These are phyloP conservation scores for Termitomyces sp. DNA, from an alignment of 768 basidiomycete species.

Conservation along the genomic window DNA sequence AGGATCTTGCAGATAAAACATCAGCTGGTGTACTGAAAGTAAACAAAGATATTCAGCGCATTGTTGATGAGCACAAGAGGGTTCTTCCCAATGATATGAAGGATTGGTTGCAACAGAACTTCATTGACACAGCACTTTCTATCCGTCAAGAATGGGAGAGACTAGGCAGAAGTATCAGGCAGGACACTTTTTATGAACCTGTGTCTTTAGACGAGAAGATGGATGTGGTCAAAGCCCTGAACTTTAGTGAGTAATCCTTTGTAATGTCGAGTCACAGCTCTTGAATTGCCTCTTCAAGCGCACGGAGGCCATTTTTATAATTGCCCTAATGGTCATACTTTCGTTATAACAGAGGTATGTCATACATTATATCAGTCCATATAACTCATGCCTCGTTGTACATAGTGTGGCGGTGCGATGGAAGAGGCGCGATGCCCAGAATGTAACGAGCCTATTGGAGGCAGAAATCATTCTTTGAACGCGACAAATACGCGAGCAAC, in stretches of 20 bases:
- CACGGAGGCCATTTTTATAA: constrained; percentile 42
- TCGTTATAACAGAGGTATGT: constrained; percentile 50
- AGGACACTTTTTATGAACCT: constrained; percentile 42
- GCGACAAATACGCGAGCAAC: constrained; percentile 35
- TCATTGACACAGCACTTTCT: constrained; percentile 24
- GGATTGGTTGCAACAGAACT: constrained; percentile 41
- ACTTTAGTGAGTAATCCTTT: constrained; percentile 33
- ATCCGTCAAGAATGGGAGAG: constrained; percentile 44
- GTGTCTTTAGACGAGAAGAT: constrained; percentile 50
- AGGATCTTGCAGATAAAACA: constrained; percentile 17
- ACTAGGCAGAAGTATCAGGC: constrained; percentile 31
- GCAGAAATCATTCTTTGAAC: constrained; percentile 33
- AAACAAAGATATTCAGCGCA: constrained; percentile 5
- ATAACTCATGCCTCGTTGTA: neutral
- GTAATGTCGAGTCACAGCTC: neutral
- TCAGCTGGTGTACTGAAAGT: constrained; percentile 4
- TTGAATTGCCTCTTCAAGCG: constrained; percentile 13
- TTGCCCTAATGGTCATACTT: constrained; percentile 57
- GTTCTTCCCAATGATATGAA: constrained; percentile 19
- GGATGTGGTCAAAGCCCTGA: constrained; percentile 42
- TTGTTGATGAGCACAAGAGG: constrained; percentile 12
- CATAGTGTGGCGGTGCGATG: constrained; percentile 56
- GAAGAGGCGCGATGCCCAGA: constrained; percentile 45
- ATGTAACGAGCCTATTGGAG: constrained; percentile 50
- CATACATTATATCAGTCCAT: neutral